phyloP scores from a whole-genome alignment of 257 asterid species.

The Datura wrightii region DNA sequence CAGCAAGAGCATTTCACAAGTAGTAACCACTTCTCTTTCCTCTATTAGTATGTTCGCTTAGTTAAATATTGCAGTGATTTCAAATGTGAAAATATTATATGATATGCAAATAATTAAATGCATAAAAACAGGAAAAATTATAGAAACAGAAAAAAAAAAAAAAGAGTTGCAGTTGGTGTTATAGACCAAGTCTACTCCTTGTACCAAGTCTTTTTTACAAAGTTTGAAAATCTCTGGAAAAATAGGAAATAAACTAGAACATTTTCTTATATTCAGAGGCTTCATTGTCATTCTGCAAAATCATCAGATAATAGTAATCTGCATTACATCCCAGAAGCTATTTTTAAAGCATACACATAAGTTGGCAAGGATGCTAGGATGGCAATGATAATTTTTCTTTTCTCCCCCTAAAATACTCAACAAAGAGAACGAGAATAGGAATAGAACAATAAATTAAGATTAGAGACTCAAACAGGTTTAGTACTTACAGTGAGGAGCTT shows the following conservation, averaged over 20 bases:
- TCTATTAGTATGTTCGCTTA: neutral
- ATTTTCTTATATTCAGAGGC: neutral
- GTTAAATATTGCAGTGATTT: neutral
- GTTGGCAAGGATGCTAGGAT: neutral
- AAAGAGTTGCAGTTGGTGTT: neutral
- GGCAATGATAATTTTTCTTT: neutral
- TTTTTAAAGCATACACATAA: neutral
- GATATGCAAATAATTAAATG: neutral
- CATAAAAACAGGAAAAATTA: neutral
- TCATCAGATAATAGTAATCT: neutral
- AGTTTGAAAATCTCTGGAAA: neutral
- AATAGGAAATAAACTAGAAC: slow-evolving; percentile 16
- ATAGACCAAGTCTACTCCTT: neutral
- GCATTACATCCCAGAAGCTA: neutral
- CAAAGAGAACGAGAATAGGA: neutral
- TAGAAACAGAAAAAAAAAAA: neutral
- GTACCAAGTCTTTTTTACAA: neutral
- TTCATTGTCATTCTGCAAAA: neutral
- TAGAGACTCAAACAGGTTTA: slow-evolving; percentile 7
- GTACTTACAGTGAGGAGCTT: slow-evolving; percentile 82
- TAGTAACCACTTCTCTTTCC: neutral
- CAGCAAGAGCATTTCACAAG: slow-evolving; percentile 6
- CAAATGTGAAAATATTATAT: neutral
- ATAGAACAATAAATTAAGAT: neutral
- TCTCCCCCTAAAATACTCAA: neutral